These are phyloP conservation scores for Citrus inodora DNA, from an alignment of 345 rosid species.

Conservation along the genomic window DNA sequence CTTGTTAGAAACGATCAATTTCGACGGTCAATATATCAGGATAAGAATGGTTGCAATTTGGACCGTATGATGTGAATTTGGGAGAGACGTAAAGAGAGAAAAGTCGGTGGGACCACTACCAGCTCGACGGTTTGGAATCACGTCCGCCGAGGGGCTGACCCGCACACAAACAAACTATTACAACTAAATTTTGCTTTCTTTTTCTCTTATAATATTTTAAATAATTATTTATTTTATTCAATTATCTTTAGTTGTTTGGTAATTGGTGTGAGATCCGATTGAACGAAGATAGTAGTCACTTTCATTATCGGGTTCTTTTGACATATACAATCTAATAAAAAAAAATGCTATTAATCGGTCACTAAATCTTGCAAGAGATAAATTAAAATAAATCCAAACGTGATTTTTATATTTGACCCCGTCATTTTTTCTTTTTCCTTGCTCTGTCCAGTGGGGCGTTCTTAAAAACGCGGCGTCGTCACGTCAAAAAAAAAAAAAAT, in stretches of 20 bases:
- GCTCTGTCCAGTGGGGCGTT: slow-evolving; percentile 9
- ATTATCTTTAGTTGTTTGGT: not conserved
- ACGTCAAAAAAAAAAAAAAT: not conserved
- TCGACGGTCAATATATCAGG: slow-evolving; percentile 21
- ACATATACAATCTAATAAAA: not conserved
- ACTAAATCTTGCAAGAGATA: not conserved
- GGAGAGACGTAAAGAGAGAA: slow-evolving; percentile 15
- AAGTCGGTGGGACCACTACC: slow-evolving; percentile 26
- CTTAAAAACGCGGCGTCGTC: slow-evolving; percentile 14
- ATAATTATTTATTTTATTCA: not conserved
- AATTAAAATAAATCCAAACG: slow-evolving; percentile 8
- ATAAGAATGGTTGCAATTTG: not conserved
- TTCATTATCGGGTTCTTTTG: slow-evolving; percentile 19
- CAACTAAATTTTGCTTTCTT: slow-evolving; percentile 9
- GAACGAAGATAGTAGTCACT: slow-evolving; percentile 15
- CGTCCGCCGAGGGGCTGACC: slow-evolving; percentile 22
- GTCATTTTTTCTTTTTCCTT: not conserved
- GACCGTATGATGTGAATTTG: slow-evolving; percentile 24
- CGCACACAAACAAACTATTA: slow-evolving; percentile 6
- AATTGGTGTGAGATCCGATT: slow-evolving; percentile 13
- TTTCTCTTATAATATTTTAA: not conserved
- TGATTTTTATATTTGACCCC: slow-evolving; percentile 18
- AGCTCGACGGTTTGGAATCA: slow-evolving; percentile 22
- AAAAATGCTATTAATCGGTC: not conserved
- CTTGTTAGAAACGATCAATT: not conserved